Base-by-base conservation (phyloP, 306 rosid genomes). In the Abrus precatorius region DNA sequence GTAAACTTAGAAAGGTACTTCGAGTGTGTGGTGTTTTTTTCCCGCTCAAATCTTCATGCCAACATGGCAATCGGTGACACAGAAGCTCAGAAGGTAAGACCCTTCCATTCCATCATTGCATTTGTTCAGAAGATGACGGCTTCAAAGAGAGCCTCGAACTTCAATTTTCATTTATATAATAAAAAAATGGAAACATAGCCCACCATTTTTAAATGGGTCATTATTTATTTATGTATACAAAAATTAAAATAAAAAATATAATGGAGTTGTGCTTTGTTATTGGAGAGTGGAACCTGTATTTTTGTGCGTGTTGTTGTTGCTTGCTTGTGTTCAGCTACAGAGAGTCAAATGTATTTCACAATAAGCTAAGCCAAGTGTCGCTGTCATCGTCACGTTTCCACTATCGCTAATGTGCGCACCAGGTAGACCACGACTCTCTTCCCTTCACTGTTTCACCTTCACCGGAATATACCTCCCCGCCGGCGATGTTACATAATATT, bases 381-480 rank as follows among this genome's bases (percentile, higher is more conserved):
- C 56, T 49, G 53, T 82, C 85, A 54, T 87, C 34, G 90, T 83
- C 89, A 88, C 86, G 69, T 84, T 91, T 83, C 97, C 91, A 91
- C 93, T 86, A 82, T 6, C 28, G 49, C 93, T 89, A 89, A 79
- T 72, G 81, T 91, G 93, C 91, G 90, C 93, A 85, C 86, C 90
- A 87, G 87, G 82, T 87, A 80, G 86, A 86, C 62, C 54, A 20
- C 28, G 13, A 82, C 74, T 52, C 29, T 80, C 3, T 44, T 30
- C 20, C 49, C 7, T 28, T 7, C 44, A 9, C 67, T 77, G 27
- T 74, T 33, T 45, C 77, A 27, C 56, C 57, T 47, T 14, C 41
- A 54, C 80, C 75, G 80, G 61, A 73, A 80, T 67, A 44, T 44
- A 20, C 5, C 43, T 56, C 28, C 43, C 3, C 79, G 30, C 79